Evolutionary conservation across 495 filamentous ascomycete species (phyloP).

Genomic region (Durotheca rogersii): DNA sequence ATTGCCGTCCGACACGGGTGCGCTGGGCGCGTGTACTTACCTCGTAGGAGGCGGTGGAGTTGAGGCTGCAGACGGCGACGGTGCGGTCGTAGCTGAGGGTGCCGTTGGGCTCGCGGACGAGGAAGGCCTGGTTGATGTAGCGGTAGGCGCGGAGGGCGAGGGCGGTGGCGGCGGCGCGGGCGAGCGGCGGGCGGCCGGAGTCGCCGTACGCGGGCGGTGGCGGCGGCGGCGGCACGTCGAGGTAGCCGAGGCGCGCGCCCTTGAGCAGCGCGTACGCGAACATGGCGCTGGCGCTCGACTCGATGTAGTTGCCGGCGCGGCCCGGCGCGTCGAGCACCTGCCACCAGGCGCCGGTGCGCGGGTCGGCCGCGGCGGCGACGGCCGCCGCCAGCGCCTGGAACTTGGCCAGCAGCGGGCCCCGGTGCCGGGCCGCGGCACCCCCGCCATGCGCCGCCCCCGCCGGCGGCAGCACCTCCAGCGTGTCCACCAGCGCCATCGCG

Average conservation of each 20-base stretch:
- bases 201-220: constrained; percentile 40
- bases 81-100: constrained; percentile 48
- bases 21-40: no score
- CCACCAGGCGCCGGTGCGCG: constrained; percentile 57
- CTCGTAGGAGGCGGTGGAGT: constrained; percentile 48
- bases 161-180: constrained; percentile 22
- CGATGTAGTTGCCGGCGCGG: constrained; percentile 58
- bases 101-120: constrained; percentile 42
- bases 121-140: constrained; percentile 45
- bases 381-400: constrained; percentile 33
- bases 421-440: constrained; percentile 27
- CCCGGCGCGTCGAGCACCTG: constrained; percentile 53
- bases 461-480: constrained; percentile 49
- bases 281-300: constrained; percentile 61
- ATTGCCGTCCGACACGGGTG: no score
- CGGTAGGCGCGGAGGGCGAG: constrained; percentile 40
- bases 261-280: constrained; percentile 59
- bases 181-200: constrained; percentile 25
- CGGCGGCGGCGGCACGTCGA: constrained; percentile 23
- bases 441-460: no score
- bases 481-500: constrained; percentile 57
- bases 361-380: constrained; percentile 41
- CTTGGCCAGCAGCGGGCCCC: constrained; percentile 20
- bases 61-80: constrained; percentile 51
- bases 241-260: constrained; percentile 51